Evolutionary conservation across 352 stramenopile genomes (phyloP), one percentile per base, ranked within the genome.

Genomic region (Phytopythium chamaehyphon): DNA sequence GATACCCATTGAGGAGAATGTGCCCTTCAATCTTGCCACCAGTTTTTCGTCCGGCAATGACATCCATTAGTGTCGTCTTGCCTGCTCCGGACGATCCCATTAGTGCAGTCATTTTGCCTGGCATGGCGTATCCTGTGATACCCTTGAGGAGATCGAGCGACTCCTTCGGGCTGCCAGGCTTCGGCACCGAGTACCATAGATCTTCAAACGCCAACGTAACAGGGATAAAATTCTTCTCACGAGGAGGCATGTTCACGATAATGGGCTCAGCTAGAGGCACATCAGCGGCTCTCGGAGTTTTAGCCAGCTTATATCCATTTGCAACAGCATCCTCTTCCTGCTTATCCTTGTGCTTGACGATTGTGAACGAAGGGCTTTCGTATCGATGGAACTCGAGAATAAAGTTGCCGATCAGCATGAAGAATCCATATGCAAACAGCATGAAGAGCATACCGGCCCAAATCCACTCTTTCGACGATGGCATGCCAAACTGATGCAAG

Each of bases 51-150:
- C 90, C 60, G 2, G 88, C 81, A 42, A 97, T 85, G 1, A 96
- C 86, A 69, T 97, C 86, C 53, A 94, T 82, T 10, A 97, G 66
- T 2, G 88, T 97, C 21, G 65, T 83, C 39, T 73, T 89, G 18
- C 77, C 78, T 9, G 77, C 77, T 38, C 73, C 80, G 43, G 51
- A 76, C 0, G 62, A 66, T 12, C 86, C 86, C 78, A 95, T 95
- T 4, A 97, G 59, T 14, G 85, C 89, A 10, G 83, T 96, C 62
- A 97, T 72, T 16, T 71, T 54, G 3, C 76, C 76, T 9, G 75
- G 75, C 9, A 57, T 18, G n/a, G 67, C 61, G 43, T 62, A 62
- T 2, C 71, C 76, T 6, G 55, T 68, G 52, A 88, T 73, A 0
- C 66, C 58, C 28, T 71, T 64, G 8, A 96, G 62, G 26, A 96